Evolutionary conservation across 1,284 basidiomycete species (phyloP).

Genomic region (Ganoderma lingzhi): DNA sequence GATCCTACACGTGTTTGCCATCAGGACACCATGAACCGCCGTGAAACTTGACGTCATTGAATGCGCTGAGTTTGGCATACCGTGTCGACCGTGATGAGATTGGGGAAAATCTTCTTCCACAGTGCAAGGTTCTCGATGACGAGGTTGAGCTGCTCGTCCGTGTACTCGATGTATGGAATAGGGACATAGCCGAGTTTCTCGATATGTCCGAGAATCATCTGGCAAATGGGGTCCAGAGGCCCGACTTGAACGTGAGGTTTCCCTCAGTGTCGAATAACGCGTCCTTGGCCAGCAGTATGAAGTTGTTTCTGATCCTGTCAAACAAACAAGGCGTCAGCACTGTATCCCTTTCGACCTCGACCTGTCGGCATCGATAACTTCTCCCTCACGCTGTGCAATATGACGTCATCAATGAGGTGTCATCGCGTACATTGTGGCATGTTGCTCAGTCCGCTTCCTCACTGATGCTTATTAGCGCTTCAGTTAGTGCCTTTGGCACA

Average conservation of each 20-base stretch:
- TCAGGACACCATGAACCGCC: too few species aligned
- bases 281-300: constrained; percentile 84
- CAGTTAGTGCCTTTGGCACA: too few species aligned
- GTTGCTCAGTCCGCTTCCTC: too few species aligned
- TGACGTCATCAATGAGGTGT: too few species aligned
- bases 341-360: constrained; percentile 33
- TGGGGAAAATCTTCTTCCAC: constrained; percentile 84
- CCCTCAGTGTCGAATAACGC: constrained; percentile 68
- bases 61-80: constrained; percentile 83
- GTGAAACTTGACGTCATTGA: constrained; percentile 54
- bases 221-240: constrained; percentile 90
- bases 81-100: constrained; percentile 84
- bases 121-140: constrained; percentile 95
- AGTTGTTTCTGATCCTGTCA: constrained; percentile 78
- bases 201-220: constrained; percentile 86
- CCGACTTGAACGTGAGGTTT: constrained; percentile 87
- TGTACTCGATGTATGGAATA: constrained; percentile 92
- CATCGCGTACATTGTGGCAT: too few species aligned
- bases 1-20: constrained; percentile 46
- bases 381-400: too few species aligned
- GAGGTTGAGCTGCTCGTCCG: constrained; percentile 86
- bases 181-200: constrained; percentile 88
- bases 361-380: too few species aligned
- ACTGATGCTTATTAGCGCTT: too few species aligned
- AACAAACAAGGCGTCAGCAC: constrained; percentile 70